Evolutionary conservation across 352 stramenopile genomes (phyloP), one percentile per base, ranked within the genome.

Genomic region (Peronospora tabacina): DNA sequence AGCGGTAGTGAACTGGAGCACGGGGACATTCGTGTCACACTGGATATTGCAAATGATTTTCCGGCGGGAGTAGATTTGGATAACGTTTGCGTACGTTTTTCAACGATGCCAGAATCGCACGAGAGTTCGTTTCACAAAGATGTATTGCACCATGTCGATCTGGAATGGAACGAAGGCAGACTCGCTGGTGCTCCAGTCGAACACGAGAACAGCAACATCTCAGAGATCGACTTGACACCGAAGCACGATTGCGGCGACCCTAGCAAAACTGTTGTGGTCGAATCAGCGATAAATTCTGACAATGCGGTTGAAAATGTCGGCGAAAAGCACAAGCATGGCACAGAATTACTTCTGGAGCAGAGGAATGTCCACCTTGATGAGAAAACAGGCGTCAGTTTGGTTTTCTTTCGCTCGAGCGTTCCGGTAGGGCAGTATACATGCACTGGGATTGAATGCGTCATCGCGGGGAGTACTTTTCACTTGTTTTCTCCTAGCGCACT

Each of bases 351-450:
- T 5, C 29, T 85, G 4, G 71, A 78, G 35, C 68, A 85, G 33
- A 70, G 37, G 10, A 72, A 83, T 32, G 70, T 87, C 32, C 75
- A 79, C 41, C 37, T 87, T 13, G 66, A 83, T 39, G 73, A 86
- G 26, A 74, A 77, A 19, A 73, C 67, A 16, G 72, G 61, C 6
- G 63, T 76, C 0, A 74, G 70, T 29, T 43, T 85, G 7, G 63
- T 76, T 17, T 85, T 82, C 32, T 37, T 72, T 7, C 66, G 82
- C 20, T 62, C 55, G 3, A 57, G 61, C 19, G 54, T 89, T 16
- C 59, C 59, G 2, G 58, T 82, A 16, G 75, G 78, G 2, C 29
- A 33, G 2, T 90, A 87, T 49, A 59, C 57, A 5, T 90, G 78
- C 48, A 68, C 58, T 16, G 47, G 62, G 6, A 59, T 87, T 12